Evolutionary conservation across 164 flowering plant genomes (phyloP).

Genomic region (Aristolochia californica): DNA sequence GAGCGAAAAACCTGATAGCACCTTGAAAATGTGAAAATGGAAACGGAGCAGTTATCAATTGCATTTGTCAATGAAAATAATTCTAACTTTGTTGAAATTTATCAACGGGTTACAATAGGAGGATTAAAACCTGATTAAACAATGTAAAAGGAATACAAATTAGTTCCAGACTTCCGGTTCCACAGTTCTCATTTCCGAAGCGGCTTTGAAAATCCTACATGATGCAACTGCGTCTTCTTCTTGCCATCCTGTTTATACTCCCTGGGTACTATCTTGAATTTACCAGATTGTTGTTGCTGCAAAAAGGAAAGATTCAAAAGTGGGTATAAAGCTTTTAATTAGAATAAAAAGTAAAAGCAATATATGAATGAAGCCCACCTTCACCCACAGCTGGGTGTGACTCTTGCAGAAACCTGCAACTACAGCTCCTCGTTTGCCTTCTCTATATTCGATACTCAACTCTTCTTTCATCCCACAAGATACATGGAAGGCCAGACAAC

Average conservation of each 20-base stretch:
- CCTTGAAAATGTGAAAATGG: too few species aligned
- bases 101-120: not conserved
- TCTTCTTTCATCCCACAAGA: constrained; percentile 79
- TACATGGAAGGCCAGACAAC: constrained; percentile 61
- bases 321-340: not conserved
- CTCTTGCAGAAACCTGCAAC: constrained; percentile 77
- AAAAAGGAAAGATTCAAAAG: constrained; percentile 12
- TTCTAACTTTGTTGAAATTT: too few species aligned
- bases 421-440: constrained; percentile 42
- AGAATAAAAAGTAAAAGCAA: not conserved
- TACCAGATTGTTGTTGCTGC: constrained; percentile 89
- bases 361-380: constrained; percentile 32
- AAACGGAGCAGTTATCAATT: too few species aligned
- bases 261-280: constrained; percentile 83
- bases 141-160: not conserved
- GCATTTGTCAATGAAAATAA: too few species aligned
- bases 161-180: not conserved
- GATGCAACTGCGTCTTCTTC: not conserved
- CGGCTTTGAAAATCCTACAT: too few species aligned
- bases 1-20: too few species aligned
- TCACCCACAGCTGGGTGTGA: constrained; percentile 70
- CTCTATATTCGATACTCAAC: constrained; percentile 60
- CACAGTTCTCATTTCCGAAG: too few species aligned
- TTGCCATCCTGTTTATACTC: constrained; percentile 10
- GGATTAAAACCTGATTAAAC: not conserved